Conservation (phyloP, 805 yeast genomes). For the Candida anglica region DNA sequence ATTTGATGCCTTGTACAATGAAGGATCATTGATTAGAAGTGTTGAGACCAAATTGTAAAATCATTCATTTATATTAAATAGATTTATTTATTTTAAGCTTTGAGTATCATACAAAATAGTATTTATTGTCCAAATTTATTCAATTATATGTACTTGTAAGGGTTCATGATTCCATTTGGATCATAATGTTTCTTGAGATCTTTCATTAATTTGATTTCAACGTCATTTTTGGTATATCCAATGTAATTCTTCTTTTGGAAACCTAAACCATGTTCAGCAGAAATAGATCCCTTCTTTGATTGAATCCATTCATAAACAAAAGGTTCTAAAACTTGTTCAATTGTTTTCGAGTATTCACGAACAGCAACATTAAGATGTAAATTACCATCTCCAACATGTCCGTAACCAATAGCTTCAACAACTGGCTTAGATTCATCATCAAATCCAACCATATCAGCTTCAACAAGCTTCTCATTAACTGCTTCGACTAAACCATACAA, state of each 20-base stretch:
- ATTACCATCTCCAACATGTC: slow-evolving; percentile 98
- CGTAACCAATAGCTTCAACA: slow-evolving; percentile 88
- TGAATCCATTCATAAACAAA: slow-evolving; percentile 90
- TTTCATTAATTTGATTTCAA: slow-evolving; percentile 71
- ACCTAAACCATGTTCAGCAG: slow-evolving; percentile 98
- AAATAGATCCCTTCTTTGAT: slow-evolving; percentile 74
- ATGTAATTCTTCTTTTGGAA: slow-evolving; percentile 92
- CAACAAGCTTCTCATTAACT: slow-evolving; percentile 56
- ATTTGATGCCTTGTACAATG: slow-evolving; percentile 30
- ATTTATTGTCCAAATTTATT: slow-evolving; percentile 20
- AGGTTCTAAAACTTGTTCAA: slow-evolving; percentile 85
- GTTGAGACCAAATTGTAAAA: slow-evolving; percentile 16
- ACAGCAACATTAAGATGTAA: slow-evolving; percentile 91
- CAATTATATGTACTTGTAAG: slow-evolving; percentile 79
- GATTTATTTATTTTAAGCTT: too few species aligned
- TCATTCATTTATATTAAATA: neutral
- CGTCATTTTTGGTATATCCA: slow-evolving; percentile 73
- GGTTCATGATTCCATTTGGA: slow-evolving; percentile 90
- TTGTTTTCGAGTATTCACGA: slow-evolving; percentile 71
- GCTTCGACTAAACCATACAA: slow-evolving; percentile 82
- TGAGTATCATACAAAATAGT: too few species aligned
- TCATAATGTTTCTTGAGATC: slow-evolving; percentile 78
- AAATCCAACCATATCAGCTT: slow-evolving; percentile 53
- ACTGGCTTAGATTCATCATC: slow-evolving; percentile 71
- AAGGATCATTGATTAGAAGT: slow-evolving; percentile 24